Evolutionary conservation across 2,329 filamentous ascomycete species (phyloP).

Genomic region (Verticillium isaacii): DNA sequence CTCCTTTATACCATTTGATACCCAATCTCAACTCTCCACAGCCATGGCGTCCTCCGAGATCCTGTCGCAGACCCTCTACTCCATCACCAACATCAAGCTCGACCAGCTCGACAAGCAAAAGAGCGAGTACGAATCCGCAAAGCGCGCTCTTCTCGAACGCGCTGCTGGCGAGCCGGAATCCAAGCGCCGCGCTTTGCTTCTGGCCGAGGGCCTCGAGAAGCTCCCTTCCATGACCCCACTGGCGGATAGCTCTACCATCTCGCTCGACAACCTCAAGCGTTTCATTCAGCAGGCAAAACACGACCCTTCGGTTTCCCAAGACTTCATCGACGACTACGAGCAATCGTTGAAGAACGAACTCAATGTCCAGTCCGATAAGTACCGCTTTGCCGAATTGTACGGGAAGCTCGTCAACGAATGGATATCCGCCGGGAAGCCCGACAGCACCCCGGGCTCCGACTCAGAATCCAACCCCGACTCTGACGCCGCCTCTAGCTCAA

Average conservation of each 20-base stretch:
- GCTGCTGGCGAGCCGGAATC: constrained; percentile 17
- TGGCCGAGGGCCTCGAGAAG: constrained; percentile 29
- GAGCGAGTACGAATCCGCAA: constrained; percentile 40
- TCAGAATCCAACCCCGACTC: constrained; percentile 15
- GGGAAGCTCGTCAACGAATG: constrained; percentile 50
- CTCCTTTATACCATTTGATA: not conserved
- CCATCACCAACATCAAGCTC: constrained; percentile 52
- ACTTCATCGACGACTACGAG: constrained; percentile 41
- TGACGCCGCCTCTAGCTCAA: constrained; percentile 1
- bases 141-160: constrained; percentile 32
- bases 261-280: constrained; percentile 38
- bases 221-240: constrained; percentile 24
- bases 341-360: constrained; percentile 39
- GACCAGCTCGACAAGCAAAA: constrained; percentile 50
- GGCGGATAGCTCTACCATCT: constrained; percentile 21
- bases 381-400: constrained; percentile 53
- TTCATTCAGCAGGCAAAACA: constrained; percentile 48
- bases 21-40: not conserved
- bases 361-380: constrained; percentile 44
- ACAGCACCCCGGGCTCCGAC: constrained; percentile 14
- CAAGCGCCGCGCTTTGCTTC: constrained; percentile 22
- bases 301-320: constrained; percentile 46
- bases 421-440: constrained; percentile 32
- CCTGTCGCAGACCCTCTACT: constrained; percentile 48
- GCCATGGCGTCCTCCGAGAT: constrained; percentile 29